Evolutionary conservation across 176 grass and related monocot genomes (phyloP).

Genomic region (Rhynchospora pubera): DNA sequence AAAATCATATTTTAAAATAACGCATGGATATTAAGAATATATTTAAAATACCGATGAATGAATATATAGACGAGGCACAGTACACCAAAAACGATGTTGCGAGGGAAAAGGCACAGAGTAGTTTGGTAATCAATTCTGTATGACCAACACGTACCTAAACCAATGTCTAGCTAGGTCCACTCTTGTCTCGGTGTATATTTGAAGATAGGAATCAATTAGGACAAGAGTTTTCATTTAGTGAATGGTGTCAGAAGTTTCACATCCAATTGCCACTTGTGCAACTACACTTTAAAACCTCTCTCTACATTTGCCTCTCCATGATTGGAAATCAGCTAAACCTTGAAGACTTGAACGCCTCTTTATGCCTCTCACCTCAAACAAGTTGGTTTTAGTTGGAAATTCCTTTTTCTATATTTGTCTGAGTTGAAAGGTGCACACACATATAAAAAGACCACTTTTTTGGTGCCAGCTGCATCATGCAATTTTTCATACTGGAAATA

Average conservation of each 20-base stretch:
- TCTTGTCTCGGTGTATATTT: slow-evolving; percentile 10
- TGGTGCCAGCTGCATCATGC: not conserved
- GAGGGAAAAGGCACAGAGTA: not conserved
- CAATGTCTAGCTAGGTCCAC: not conserved
- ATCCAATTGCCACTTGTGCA: not conserved
- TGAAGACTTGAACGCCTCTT: not conserved
- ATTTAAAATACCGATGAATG: no score
- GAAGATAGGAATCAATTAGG: slow-evolving; percentile 17
- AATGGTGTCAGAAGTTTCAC: not conserved
- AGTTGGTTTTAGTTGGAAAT: slow-evolving; percentile 1
- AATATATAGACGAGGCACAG: not conserved
- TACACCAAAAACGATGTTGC: not conserved
- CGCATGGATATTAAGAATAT: no score
- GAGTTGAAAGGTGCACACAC: not conserved
- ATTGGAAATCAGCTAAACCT: not conserved
- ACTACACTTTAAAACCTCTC: slow-evolving; percentile 2
- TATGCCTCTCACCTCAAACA: not conserved
- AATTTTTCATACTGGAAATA: not conserved
- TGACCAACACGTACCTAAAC: not conserved
- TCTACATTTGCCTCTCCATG: slow-evolving; percentile 2
- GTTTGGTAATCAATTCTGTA: not conserved
- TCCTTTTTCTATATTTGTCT: slow-evolving; percentile 13
- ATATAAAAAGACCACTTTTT: not conserved
- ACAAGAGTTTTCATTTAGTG: not conserved
- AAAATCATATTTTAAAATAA: no score